A percentile compares a stretch with the other conserved stretches of the same genome.
Conservation (phyloP, 208 protist species). For the Entamoeba histolytica region DNA sequence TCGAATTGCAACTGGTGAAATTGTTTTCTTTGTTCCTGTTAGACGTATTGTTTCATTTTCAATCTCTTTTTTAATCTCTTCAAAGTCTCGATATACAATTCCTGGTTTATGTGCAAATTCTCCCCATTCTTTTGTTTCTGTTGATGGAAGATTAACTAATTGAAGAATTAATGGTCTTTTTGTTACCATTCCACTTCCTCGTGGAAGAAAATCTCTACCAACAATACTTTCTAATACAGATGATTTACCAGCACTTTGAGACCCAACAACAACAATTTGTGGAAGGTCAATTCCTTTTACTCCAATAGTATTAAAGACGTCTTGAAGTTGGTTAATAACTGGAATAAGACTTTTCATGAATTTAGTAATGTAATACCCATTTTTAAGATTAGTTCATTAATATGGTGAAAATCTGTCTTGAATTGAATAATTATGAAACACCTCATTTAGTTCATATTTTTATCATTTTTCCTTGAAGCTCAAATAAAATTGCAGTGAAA, state of each 20-base stretch:
- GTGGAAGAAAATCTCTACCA: conserved; percentile 89
- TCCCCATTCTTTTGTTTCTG: conserved; percentile 40
- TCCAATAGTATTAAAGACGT: conserved; percentile 46
- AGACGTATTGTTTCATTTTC: conserved; percentile 72
- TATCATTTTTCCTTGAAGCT: too few species aligned
- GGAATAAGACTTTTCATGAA: conserved; percentile 55
- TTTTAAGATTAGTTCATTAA: too few species aligned
- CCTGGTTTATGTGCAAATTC: conserved; percentile 55
- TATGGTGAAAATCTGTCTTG: too few species aligned
- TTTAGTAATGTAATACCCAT: background rate
- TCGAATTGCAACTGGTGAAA: conserved; percentile 79
- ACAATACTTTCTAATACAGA: conserved; percentile 96
- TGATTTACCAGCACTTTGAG: conserved; percentile 69
- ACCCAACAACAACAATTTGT: conserved; percentile 91
- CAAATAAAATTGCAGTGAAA: too few species aligned
- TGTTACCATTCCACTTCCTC: conserved; percentile 92
- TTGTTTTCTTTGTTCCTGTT: conserved; percentile 67
- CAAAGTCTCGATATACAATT: conserved; percentile 72
- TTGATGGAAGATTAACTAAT: conserved; percentile 32
- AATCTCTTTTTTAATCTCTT: conserved; percentile 75
- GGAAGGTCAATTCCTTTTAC: conserved; percentile 68
- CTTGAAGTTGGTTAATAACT: conserved; percentile 84
- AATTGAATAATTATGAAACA: too few species aligned
- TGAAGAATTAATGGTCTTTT: conserved; percentile 89
- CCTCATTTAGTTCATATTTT: too few species aligned